Evolutionary conservation across 2,329 filamentous ascomycete species (phyloP), one percentile per base, ranked within the genome.

Genomic region (Sordariomycetes sp.): DNA sequence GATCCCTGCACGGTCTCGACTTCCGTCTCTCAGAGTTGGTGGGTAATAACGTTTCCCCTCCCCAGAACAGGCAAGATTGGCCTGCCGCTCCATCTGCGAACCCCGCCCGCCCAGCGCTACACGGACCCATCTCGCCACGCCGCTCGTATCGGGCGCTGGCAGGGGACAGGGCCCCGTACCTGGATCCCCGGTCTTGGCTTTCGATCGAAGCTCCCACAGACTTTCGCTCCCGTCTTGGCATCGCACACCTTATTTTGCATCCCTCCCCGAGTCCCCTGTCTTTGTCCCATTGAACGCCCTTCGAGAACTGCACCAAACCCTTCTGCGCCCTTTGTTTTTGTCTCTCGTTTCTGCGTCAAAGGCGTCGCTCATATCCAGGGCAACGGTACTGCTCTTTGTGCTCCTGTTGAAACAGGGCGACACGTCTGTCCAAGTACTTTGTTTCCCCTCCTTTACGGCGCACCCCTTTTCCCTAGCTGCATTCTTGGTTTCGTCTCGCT

Each of bases 191-290:
- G 40, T 53, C 48, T 57, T 52, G 55, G 55, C 32, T 32, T 25
- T 57, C 25, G 55, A 53, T 53, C 20, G 48, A 57, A 53, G 55
- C 55, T 34, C 18, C 28, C 34, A 37, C 46, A 20, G 11, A 46
- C 16, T 3, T 40, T 14, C 22, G 1, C 46, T 57, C 28, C 55
- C 55, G 55, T 57, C 55, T 57, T 57, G 55, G 55, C 55, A 53
- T 12, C 32, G 35, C 52, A 32, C 34, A 57, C 55, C 55, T 57
- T 57, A 52, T 52, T 53, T 57, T 24, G 10, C 25, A n/a, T 48
- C 34, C 54, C 40, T 24, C 55, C n/a, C 28, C 28, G 8, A 32
- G 18, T 6, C 37, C 37, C 12, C 37, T 43, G 4, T 24, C 20
- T 50, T 22, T 22, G 8, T 48, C n/a, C 43, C 11, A 48, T 20